Percentiles rank a stretch among this genome's conserved stretches.
phyloP scores from a whole-genome alignment of 202 grass and related monocot species.

The Digitaria exilis region DNA sequence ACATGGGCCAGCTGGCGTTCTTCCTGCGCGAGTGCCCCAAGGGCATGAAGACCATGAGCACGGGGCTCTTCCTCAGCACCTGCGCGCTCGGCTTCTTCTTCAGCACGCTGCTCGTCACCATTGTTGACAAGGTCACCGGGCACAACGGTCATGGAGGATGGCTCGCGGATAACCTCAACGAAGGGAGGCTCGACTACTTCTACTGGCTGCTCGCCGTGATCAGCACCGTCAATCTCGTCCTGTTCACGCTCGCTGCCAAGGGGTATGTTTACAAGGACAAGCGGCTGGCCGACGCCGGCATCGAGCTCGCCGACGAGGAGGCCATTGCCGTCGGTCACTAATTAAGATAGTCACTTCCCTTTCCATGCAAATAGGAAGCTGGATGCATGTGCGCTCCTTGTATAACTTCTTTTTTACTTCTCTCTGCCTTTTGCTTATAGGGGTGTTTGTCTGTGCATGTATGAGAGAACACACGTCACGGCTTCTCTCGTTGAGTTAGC shows the following conservation, averaged over 20 bases:
- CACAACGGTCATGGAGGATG: constrained; percentile 36
- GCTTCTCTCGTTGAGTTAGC: background rate
- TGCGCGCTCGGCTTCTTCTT: constrained; percentile 74
- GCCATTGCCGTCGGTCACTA: constrained; percentile 52
- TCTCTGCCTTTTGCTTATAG: background rate
- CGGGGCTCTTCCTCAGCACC: constrained; percentile 73
- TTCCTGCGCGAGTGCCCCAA: constrained; percentile 77
- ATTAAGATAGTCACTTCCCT: background rate
- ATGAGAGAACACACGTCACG: background rate
- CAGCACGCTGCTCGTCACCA: constrained; percentile 59
- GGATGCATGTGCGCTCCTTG: background rate
- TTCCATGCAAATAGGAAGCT: background rate
- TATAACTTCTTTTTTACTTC: background rate
- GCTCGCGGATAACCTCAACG: constrained; percentile 61
- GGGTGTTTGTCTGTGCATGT: background rate
- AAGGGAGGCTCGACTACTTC: constrained; percentile 68
- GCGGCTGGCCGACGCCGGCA: constrained; percentile 42
- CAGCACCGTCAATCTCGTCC: constrained; percentile 50
- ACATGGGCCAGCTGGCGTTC: constrained; percentile 79
- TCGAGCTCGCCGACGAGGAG: constrained; percentile 58
- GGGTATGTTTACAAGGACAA: constrained; percentile 70
- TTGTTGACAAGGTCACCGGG: constrained; percentile 57
- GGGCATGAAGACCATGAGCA: constrained; percentile 89
- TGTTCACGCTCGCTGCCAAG: constrained; percentile 46
- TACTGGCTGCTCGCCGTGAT: constrained; percentile 66